A percentile compares a stretch with the other conserved stretches of the same genome.
phyloP scores from a whole-genome alignment of 306 rosid species.

The Elaeagnus macrophylla region DNA sequence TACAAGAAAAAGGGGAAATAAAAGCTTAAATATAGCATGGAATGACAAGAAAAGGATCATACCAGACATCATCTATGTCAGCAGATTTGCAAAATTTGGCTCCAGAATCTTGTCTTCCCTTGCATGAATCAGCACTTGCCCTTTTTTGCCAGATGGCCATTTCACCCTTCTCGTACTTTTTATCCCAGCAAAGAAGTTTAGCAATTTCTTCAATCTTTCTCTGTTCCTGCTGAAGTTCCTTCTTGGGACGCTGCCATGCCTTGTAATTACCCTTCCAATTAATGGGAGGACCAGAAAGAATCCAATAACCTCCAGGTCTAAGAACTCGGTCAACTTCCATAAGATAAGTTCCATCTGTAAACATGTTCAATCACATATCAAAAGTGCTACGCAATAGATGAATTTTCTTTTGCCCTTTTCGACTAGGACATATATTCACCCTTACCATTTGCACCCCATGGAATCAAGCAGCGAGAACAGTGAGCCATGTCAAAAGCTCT shows the following conservation, averaged over 20 bases:
- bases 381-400: constrained; percentile 3
- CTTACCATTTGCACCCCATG: constrained; percentile 73
- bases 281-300: constrained; percentile 77
- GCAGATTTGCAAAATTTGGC: constrained; percentile 34
- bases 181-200: constrained; percentile 76
- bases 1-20: constrained; percentile 6
- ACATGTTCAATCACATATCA: constrained; percentile 1
- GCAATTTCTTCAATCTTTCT: constrained; percentile 63
- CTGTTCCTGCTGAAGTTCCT: constrained; percentile 70
- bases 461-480: constrained; percentile 81
- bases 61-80: constrained; percentile 50
- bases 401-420: neutral
- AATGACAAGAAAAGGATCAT: constrained; percentile 11
- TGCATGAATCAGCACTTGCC: constrained; percentile 28
- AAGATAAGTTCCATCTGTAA: constrained; percentile 70
- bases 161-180: constrained; percentile 77
- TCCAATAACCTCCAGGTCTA: constrained; percentile 85
- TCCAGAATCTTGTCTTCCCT: constrained; percentile 30
- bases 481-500: constrained; percentile 86
- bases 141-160: constrained; percentile 66
- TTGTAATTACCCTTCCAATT: constrained; percentile 50
- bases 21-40: neutral
- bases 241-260: constrained; percentile 60
- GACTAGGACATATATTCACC: neutral
- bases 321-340: constrained; percentile 87